Evolutionary conservation across 805 yeast species (phyloP), one percentile per base, ranked within the genome.

Genomic region (Candida railenensis): DNA sequence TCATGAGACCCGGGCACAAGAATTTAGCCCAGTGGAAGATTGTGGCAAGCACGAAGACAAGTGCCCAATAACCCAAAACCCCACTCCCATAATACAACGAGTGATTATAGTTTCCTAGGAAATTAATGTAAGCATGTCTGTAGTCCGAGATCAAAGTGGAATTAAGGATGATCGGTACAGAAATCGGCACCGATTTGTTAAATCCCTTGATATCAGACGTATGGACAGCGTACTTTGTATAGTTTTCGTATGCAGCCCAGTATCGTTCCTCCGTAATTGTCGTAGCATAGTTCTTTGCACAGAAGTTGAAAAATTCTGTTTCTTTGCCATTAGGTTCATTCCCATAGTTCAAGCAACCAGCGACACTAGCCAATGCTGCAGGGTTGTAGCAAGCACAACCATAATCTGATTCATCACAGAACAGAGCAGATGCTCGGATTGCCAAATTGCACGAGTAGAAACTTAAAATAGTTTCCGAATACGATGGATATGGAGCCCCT

Each of bases 71-170:
- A 3, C 54, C 22, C 1, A 62, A 56, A 37, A 69, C 40, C 40
- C 54, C 55, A 22, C 57, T 59, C 16, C 75, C 85, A 55, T 74
- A 62, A 48, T 62, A 68, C 22, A 77, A 67, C 2, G 83, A 76
- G 19, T 63, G 63, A 45, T 69, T 71, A 46, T 67, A 69, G 55
- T 70, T 71, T 8, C 75, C 75, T 38, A 71, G 55, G 48, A 65
- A 71, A 42, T 65, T 71, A 39, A 63, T 68, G 48, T 66, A 70
- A 2, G 71, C 53, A 3, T 22, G 3, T 18, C 15, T 14, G 39
- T 42, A 42, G 16, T 19, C 21, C 14, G 15, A 3, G 18, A 16
- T 34, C 8, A 5, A 14, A 3, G 12, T 14, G 15, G 30, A 5
- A 16, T 42, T 33, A n/a, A 42, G 30, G 3, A 18, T 36, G 19